phyloP scores from a whole-genome alignment of 2,329 filamentous ascomycete species.

The Fusarium avenaceum region DNA sequence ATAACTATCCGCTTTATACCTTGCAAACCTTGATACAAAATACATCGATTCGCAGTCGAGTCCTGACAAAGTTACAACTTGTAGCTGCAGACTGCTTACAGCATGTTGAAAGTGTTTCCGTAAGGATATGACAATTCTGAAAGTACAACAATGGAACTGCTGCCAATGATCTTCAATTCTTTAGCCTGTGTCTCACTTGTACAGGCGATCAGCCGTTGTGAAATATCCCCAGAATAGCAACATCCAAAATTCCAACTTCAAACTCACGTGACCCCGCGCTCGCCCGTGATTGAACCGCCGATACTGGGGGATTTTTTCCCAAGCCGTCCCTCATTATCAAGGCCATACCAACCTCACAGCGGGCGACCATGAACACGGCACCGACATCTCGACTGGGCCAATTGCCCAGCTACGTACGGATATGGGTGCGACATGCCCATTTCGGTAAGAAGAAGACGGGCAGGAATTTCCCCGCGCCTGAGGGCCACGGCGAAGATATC shows the following conservation, averaged over 20 bases:
- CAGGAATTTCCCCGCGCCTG: conserved; percentile 48
- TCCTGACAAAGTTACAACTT: neutral
- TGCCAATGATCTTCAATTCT: neutral
- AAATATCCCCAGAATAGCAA: conserved; percentile 1
- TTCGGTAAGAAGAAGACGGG: conserved; percentile 42
- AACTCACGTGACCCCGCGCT: conserved; percentile 41
- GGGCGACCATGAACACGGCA: conserved; percentile 56
- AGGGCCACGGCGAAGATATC: conserved; percentile 69
- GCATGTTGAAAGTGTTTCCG: neutral
- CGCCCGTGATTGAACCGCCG: conserved; percentile 35
- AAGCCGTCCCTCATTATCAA: conserved; percentile 36
- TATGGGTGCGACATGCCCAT: conserved; percentile 58
- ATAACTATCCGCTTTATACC: neutral
- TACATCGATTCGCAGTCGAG: neutral
- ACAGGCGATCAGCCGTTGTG: neutral
- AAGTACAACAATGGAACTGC: neutral
- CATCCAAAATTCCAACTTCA: neutral
- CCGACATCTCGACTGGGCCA: conserved; percentile 55
- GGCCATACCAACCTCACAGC: conserved; percentile 41
- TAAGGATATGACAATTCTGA: neutral
- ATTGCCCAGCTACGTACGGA: conserved; percentile 59
- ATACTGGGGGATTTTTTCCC: conserved; percentile 42
- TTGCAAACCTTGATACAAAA: neutral
- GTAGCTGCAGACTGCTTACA: neutral
- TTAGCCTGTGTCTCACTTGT: too few species aligned